A percentile compares a stretch with the other conserved stretches of the same genome.
phyloP scores from a whole-genome alignment of 495 filamentous ascomycete genomes.

The Achaetomiella virescens region DNA sequence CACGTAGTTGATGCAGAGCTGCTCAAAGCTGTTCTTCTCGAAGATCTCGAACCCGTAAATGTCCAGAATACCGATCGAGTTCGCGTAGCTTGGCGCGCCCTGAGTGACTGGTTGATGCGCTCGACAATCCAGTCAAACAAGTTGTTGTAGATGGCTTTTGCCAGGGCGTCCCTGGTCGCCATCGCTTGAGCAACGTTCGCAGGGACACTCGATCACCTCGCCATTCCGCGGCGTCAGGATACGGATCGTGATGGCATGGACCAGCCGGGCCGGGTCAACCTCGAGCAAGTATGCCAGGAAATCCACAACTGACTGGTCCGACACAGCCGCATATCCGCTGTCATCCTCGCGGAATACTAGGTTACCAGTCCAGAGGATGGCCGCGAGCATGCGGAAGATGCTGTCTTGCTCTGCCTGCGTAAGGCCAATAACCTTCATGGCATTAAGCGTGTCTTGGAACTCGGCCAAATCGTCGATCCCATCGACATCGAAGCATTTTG shows the following conservation, averaged over 20 bases:
- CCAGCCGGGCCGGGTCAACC: conserved; percentile 70
- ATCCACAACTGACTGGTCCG: conserved; percentile 83
- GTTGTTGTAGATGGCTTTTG: conserved; percentile 95
- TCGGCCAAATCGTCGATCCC: conserved; percentile 90
- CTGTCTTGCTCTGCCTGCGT: conserved; percentile 85
- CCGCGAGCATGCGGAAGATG: conserved; percentile 93
- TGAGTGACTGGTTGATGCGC: conserved; percentile 82
- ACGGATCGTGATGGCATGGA: conserved; percentile 83
- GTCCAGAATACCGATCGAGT: conserved; percentile 95
- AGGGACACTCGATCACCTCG: conserved; percentile 79
- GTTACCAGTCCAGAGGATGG: conserved; percentile 93
- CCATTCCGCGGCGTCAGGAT: conserved; percentile 86
- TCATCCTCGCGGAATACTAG: conserved; percentile 84
- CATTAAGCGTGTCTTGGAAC: conserved; percentile 85
- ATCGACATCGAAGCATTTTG: conserved; percentile 88
- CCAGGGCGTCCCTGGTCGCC: conserved; percentile 86
- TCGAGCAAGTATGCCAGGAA: conserved; percentile 93
- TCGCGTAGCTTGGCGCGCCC: conserved; percentile 68
- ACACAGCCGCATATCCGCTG: conserved; percentile 75
- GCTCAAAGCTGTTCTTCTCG: conserved; percentile 97
- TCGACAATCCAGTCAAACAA: conserved; percentile 98
- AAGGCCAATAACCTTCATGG: conserved; percentile 92
- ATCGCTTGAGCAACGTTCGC: conserved; percentile 86
- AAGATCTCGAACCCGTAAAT: conserved; percentile 99
- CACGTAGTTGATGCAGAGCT: conserved; percentile 99